Evolutionary conservation across 441 rosid genomes (phyloP), one percentile per base, ranked within the genome.

Genomic region (Pelargonium exstipulatum): DNA sequence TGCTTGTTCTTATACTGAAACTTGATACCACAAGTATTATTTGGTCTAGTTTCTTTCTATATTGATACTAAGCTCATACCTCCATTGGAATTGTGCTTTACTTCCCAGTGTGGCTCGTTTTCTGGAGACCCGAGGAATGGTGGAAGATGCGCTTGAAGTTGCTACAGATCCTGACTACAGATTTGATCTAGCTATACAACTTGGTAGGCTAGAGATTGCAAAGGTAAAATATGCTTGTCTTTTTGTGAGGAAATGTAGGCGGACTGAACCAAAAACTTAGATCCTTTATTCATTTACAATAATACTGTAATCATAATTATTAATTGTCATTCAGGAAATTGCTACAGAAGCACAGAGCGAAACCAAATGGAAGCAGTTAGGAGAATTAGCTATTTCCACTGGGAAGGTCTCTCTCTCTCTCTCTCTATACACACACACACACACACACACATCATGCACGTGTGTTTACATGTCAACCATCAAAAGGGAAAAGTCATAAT

Each of bases 131-230:
- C 90, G 99, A 61, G 96, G 97, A 64, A 95, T 92, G 99, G 77
- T 86, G 69, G 98, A 95, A 81, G 88, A 88, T 75, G 99, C 99
- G 69, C 78, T 95, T 71, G 96, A 92, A 76, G 96, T 90, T 75
- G 99, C 99, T 58, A 89, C 95, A n/a, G 99, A 92, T 58, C 91
- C 97, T 73, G 98, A 92, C 79, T 95, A 95, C 78, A 88, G 86
- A 83, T 95, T 95, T 76, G 99, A 92, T 75, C 83, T 95, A 71
- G 98, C 99, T 69, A 83, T 95, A 74, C 99, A 92, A 74, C 96
- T 95, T 72, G 96, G 96, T 71, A 86, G 90, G 85, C 76, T 95
- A 76, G 98, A 83, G 70, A 79, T 85, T 78, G 99, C 99, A 35
- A 83, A 90, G 95, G 99, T 89, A 75, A 78, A 57, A 10, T 58